Evolutionary conservation across 202 grass and related monocot species (phyloP), one percentile per base, ranked within the genome.

Genomic region (Bolboschoenoplectus hybrid): DNA sequence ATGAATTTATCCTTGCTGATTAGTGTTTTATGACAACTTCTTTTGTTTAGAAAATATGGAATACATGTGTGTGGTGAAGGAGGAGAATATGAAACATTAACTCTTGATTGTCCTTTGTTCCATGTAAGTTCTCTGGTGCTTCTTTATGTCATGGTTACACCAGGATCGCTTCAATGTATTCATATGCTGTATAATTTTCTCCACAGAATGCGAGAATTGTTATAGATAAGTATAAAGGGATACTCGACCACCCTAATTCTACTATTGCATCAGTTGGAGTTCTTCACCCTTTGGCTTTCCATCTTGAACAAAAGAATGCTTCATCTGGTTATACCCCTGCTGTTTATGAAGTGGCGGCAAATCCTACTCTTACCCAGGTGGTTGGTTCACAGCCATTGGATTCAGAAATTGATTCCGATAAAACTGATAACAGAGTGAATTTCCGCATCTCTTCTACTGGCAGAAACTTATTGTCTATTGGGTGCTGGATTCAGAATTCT

Each of bases 61-160:
- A 98, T 98, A 92, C 95, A 98, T 89, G 93, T 98, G 61, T 98
- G 93, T 77, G 93, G 96, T 73, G 96, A 98, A 95, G 96, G 93
- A 88, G 93, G 96, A 90, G 96, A 98, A 89, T 98, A 98, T 75
- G 96, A 98, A 92, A 95, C 96, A 67, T 78, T 98, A 85, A 98
- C 96, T 82, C 96, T 98, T 88, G 93, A 98, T 80, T 98, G 96
- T 92, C 96, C 96, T 89, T 85, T 98, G 13, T 98, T 98, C 87
- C 73, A 62, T 89, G 96, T 98, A 92, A 95, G 91, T 94, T 82
- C 62, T 71, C 26, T 70, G 52, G 12, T 19, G 4, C 4, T 69
- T 88, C 41, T 57, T 72, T 38, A 84, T 83, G 8, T 44, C 81
- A 63, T 68, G 47, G 74, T 87, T 2, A 83, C 57, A 76, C 3